Conservation (phyloP, 2,329 filamentous ascomycete species). For the Corinectria fuckeliana region DNA sequence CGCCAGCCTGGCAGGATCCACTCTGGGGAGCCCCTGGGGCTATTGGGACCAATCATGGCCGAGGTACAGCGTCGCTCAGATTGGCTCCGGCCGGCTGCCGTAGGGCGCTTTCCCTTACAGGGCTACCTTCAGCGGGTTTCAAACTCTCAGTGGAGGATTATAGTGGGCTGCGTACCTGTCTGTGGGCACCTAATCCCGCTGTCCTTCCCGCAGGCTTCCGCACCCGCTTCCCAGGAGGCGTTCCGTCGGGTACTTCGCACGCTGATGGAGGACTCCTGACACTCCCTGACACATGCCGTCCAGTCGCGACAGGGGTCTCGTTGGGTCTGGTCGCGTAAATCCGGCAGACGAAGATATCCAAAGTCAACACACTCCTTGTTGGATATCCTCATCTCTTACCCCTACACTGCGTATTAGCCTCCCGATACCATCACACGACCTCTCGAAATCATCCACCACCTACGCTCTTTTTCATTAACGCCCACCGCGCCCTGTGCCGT, state of each 20-base stretch:
- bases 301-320: conserved; percentile 42
- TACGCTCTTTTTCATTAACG: conserved; percentile 31
- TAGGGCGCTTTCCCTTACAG: conserved; percentile 9
- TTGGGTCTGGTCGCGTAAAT: conserved; percentile 38
- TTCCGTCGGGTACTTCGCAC: conserved; percentile 27
- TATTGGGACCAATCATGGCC: conserved; percentile 22
- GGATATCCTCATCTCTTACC: conserved; percentile 32
- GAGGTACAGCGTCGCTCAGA: conserved; percentile 7
- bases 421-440: conserved; percentile 20
- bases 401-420: conserved; percentile 25
- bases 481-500: conserved; percentile 10
- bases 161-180: conserved; percentile 12
- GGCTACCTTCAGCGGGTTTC: conserved; percentile 18
- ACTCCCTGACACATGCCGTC: conserved; percentile 41
- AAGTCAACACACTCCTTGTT: conserved; percentile 40
- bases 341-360: conserved; percentile 31
- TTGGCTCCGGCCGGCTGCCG: background rate
- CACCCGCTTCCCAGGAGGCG: no score
- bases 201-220: conserved; percentile 12
- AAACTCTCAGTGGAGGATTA: conserved; percentile 4
- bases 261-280: no score
- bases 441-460: conserved; percentile 13
- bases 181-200: conserved; percentile 8
- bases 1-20: conserved; percentile 29
- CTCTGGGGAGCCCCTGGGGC: conserved; percentile 20